Base-by-base conservation (phyloP, 306 rosid species). In the Macrotyloma uniflorum region DNA sequence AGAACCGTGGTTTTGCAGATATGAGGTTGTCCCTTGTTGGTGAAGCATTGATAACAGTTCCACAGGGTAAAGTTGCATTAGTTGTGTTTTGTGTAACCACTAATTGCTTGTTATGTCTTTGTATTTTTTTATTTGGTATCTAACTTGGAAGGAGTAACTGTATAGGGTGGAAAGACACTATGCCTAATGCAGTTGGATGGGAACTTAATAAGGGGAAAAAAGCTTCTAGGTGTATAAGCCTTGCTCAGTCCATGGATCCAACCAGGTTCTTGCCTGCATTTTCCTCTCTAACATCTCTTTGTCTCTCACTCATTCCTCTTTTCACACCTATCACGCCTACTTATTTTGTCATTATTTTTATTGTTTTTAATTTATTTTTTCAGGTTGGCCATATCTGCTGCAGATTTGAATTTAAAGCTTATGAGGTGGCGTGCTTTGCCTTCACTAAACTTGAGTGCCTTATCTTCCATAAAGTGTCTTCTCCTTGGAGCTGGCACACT, bases 371-470 rank as follows among this genome's bases (percentile, higher is more conserved):
- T 35, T 73, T 22, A 62, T 40, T 58, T 85, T 69, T 82, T 75
- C 92, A 95, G 98, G 89, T 86, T 95, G 87, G 98, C 98, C 28
- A 50, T 91, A 86, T 92, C 98, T 59, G 98, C 98, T 75, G 97
- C 98, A 77, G 98, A 95, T 89, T 92, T 95, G 89, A 95, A 95
- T 85, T 85, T 95, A 85, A 95, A 93, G 88, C 90, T 95, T 70
- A 95, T 95, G 98, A 95, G 98, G 68, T 95, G 98, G 98, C 98
- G 98, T 75, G 98, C 93, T 70, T 85, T 95, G 87, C 98, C 98
- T 63, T 87, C 98, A 76, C 77, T 95, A 59, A 77, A 95, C 80
- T 85, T 95, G 79, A 85, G 67, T 68, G 63, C 81, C 82, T 81
- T 95, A 84, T 95, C 97, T 72, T 87, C 92, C 67, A 77, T 88